Evolutionary conservation across 805 yeast species (phyloP).

Genomic region (Priceomyces carsonii): DNA sequence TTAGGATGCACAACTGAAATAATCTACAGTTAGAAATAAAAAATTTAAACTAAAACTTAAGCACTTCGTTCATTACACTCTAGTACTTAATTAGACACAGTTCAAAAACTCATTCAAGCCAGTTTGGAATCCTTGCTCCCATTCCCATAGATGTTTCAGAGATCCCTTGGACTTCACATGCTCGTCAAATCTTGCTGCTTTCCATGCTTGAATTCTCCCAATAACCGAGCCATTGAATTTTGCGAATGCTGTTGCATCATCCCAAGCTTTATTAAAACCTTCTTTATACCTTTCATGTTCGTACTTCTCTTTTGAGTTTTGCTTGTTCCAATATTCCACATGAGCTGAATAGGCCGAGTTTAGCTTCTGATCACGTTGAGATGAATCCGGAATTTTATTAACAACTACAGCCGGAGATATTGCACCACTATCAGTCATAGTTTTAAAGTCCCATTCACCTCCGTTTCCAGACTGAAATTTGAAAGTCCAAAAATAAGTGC

Average conservation of each 20-base stretch:
- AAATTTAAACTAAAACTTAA: too few relatives aligned
- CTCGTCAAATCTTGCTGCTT: constrained; percentile 56
- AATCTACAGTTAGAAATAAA: too few relatives aligned
- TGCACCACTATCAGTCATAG: constrained; percentile 68
- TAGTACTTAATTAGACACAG: constrained; percentile 1
- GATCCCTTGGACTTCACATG: constrained; percentile 59
- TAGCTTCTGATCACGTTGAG: constrained; percentile 41
- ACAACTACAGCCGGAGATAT: constrained; percentile 22
- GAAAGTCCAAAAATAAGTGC: constrained; percentile 88
- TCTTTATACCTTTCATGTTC: constrained; percentile 82
- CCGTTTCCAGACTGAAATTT: constrained; percentile 88
- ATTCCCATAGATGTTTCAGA: constrained; percentile 74
- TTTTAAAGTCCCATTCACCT: constrained; percentile 93
- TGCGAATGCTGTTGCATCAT: constrained; percentile 69
- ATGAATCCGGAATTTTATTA: constrained; percentile 37
- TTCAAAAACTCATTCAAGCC: constrained; percentile 51
- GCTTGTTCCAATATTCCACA: constrained; percentile 64
- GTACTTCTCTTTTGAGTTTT: constrained; percentile 57
- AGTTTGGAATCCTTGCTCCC: constrained; percentile 79
- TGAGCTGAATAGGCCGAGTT: constrained; percentile 48
- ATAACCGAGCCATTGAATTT: constrained; percentile 65
- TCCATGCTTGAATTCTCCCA: constrained; percentile 78
- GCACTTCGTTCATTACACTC: too few relatives aligned
- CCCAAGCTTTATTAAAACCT: constrained; percentile 77
- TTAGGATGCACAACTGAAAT: too few relatives aligned